A percentile compares a stretch with the other conserved stretches of the same genome.
Evolutionary conservation across 345 rosid species (phyloP).

Genomic region (Hypericum perforatum): DNA sequence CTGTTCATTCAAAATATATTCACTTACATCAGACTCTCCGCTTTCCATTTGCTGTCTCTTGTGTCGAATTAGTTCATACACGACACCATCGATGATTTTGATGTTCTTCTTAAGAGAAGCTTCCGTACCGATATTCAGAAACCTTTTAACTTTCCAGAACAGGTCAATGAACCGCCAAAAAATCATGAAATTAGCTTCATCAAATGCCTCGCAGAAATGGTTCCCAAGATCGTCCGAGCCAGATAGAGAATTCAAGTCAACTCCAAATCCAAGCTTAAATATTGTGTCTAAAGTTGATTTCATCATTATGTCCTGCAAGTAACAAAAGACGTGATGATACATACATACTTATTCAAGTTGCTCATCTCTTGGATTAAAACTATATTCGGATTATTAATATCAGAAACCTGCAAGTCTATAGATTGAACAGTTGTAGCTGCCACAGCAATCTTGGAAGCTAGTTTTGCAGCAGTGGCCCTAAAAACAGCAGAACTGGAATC

Average conservation of each 20-base stretch:
- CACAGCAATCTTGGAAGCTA: slow-evolving; percentile 18
- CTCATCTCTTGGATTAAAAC: slow-evolving; percentile 15
- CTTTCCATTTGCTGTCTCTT: slow-evolving; percentile 27
- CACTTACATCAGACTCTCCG: slow-evolving; percentile 16
- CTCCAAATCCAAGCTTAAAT: slow-evolving; percentile 36
- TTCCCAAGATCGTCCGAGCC: slow-evolving; percentile 21
- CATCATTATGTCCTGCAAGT: slow-evolving; percentile 31
- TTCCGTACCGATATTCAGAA: slow-evolving; percentile 30
- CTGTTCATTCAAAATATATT: neutral
- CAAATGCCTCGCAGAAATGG: slow-evolving; percentile 29
- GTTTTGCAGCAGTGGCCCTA: slow-evolving; percentile 21
- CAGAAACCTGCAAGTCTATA: slow-evolving; percentile 35
- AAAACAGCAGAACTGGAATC: slow-evolving; percentile 28
- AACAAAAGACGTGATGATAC: neutral
- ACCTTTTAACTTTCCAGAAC: slow-evolving; percentile 28
- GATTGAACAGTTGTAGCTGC: slow-evolving; percentile 17
- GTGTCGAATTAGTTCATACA: slow-evolving; percentile 21
- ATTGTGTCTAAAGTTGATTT: slow-evolving; percentile 30
- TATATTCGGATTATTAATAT: slow-evolving; percentile 26
- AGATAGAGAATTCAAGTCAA: slow-evolving; percentile 25
- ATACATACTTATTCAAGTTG: too few species aligned
- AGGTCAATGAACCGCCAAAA: slow-evolving; percentile 27
- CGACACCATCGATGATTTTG: slow-evolving; percentile 23
- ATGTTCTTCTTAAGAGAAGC: slow-evolving; percentile 30
- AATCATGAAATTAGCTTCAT: slow-evolving; percentile 25